Evolutionary conservation across 306 rosid genomes (phyloP), one percentile per base, ranked within the genome.

Genomic region (Cicer judaicum): DNA sequence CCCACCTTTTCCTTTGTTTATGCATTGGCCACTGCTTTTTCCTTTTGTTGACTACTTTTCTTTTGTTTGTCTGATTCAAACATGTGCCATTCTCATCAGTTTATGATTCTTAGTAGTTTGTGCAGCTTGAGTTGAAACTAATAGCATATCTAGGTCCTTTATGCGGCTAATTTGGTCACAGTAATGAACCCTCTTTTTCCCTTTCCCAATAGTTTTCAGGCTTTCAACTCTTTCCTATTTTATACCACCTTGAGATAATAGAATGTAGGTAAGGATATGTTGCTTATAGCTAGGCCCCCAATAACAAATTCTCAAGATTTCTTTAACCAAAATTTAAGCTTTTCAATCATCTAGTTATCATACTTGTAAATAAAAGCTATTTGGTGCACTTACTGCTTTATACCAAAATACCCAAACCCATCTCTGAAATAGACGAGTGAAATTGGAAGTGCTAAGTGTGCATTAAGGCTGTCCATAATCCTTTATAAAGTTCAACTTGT

Each of bases 31-130:
- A 14, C 62, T 63, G 44, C 52, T 82, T 80, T 81, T 73, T 70
- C 83, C 83, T 73, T 43, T 86, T 81, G 81, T 92, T 88, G 97
- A 92, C 97, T 88, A 84, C 96, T 88, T 92, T 80, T 83, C 66
- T 54, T 59, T 81, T 64, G 80, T 76, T 59, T 79, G 72, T 76
- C 83, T 78, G 78, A 82, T 78, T 82, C 79, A 73, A 64, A 34
- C 13, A 49, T 70, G 41, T 38, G 52, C 67, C 82, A 70, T 48
- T 47, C 64, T 78, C 71, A 47, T 59, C 76, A 78, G 80, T 42
- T 75, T 59, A 34, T 60, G 48, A 50, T 82, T 65, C 74, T 83
- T 82, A 65, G 75, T 72, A 73, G 56, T 40, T 81, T 71, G 74
- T 66, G 84, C 81, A 18, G 57, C 75, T 66, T 81, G 63, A 48